A percentile compares a stretch with the other conserved stretches of the same genome.
Evolutionary conservation across 805 yeast species (phyloP).

Genomic region (Kodamaea fukazawae): DNA sequence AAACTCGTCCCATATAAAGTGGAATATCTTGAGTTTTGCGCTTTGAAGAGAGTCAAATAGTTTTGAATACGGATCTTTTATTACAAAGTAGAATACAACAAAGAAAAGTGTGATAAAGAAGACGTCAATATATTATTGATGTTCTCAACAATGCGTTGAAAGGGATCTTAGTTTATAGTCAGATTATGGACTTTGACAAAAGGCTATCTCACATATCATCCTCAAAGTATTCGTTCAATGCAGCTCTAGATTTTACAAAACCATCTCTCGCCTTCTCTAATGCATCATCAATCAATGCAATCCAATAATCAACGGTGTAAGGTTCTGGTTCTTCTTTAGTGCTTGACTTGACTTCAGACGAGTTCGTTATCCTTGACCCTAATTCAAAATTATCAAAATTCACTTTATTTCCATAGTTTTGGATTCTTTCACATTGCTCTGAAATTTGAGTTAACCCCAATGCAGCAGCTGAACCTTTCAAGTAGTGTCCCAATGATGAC

Average conservation of each 20-base stretch:
- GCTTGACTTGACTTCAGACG: conserved; percentile 17
- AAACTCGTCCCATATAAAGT: conserved; percentile 30
- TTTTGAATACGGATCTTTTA: neutral
- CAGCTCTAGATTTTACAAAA: conserved; percentile 48
- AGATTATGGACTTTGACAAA: too few relatives aligned
- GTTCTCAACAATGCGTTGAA: too few relatives aligned
- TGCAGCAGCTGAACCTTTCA: conserved; percentile 95
- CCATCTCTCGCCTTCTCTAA: conserved; percentile 49
- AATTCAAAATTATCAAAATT: conserved; percentile 37
- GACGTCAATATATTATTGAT: too few relatives aligned
- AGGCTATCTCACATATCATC: conserved; percentile 16
- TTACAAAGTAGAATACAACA: neutral
- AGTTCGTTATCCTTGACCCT: conserved; percentile 19
- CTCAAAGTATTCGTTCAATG: conserved; percentile 53
- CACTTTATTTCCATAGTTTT: conserved; percentile 70
- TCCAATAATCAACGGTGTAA: conserved; percentile 34
- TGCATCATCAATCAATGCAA: conserved; percentile 51
- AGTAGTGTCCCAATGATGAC: conserved; percentile 81
- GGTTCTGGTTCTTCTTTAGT: conserved; percentile 20
- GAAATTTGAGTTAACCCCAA: conserved; percentile 81
- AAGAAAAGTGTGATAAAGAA: neutral
- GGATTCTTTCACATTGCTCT: conserved; percentile 88
- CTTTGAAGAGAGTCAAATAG: conserved; percentile 24
- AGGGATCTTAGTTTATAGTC: too few relatives aligned
- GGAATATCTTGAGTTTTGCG: conserved; percentile 51